These are phyloP conservation scores for Alnus glutinosa DNA, from an alignment of 306 rosid species.

Conservation along the genomic window DNA sequence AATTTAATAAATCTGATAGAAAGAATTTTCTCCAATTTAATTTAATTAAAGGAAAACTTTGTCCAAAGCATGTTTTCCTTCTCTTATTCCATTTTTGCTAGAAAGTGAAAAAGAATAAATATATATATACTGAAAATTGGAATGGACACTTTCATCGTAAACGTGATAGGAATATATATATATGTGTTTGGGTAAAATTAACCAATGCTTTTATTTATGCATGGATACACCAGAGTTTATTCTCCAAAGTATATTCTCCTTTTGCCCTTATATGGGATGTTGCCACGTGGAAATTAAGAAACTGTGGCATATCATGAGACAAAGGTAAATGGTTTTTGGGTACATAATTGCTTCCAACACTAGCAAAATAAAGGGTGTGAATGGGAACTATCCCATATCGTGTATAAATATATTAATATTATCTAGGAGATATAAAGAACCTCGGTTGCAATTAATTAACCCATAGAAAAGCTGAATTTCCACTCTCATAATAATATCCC, in stretches of 20 bases:
- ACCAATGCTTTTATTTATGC: neutral
- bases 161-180: no score
- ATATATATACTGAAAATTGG: no score
- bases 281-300: conserved; percentile 25
- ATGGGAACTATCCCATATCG: conserved; percentile 15
- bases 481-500: conserved; percentile 18
- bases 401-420: conserved; percentile 4
- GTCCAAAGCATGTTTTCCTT: neutral
- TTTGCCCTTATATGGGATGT: neutral
- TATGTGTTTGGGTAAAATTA: no score
- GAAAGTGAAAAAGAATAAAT: neutral
- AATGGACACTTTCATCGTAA: no score
- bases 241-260: neutral
- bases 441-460: conserved; percentile 11
- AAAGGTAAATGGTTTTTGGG: conserved; percentile 33
- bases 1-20: no score
- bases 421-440: neutral
- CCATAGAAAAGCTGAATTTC: conserved; percentile 14
- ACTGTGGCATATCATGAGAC: conserved; percentile 33
- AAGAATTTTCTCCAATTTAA: no score
- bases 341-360: conserved; percentile 32
- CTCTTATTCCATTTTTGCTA: neutral
- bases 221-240: neutral
- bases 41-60: no score
- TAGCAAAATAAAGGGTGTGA: conserved; percentile 9